Conservation (phyloP, 2,329 filamentous ascomycete genomes). For the Orbilia javanica region DNA sequence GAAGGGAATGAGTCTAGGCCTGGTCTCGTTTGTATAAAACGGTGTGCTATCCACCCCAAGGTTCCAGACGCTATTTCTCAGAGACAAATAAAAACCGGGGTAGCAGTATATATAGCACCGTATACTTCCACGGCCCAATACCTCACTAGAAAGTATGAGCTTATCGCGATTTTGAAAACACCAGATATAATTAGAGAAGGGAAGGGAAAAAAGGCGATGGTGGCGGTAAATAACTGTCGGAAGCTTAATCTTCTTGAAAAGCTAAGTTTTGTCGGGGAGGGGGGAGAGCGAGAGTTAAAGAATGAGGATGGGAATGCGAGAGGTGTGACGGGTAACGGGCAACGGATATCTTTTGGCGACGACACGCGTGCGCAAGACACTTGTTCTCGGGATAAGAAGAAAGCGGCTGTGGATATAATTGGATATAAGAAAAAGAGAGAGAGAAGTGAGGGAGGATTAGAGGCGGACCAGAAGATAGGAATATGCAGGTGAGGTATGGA, state of each 20-base stretch:
- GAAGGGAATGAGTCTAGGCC: neutral
- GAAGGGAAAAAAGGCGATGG: constrained; percentile 3
- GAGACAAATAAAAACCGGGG: neutral
- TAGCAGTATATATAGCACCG: constrained; percentile 11
- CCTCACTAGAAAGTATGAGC: neutral
- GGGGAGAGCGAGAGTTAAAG: neutral
- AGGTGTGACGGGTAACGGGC: neutral
- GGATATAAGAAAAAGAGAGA: neutral
- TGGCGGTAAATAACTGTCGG: constrained; percentile 44
- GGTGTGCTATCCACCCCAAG: neutral
- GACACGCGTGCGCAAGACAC: neutral
- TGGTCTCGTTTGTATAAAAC: neutral
- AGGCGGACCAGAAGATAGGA: neutral
- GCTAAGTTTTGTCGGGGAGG: neutral
- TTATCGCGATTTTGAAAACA: constrained; percentile 14
- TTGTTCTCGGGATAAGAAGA: neutral
- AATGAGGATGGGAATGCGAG: too few relatives aligned
- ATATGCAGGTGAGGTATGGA: constrained; percentile 2
- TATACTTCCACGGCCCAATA: neutral
- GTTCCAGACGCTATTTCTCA: neutral
- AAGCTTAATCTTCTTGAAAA: constrained; percentile 43
- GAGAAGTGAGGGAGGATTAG: neutral
- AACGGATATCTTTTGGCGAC: neutral
- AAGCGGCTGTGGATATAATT: constrained; percentile 8
- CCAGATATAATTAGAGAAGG: neutral